Conservation (phyloP, 2,329 filamentous ascomycete genomes). For the Colletotrichum falcatum region DNA sequence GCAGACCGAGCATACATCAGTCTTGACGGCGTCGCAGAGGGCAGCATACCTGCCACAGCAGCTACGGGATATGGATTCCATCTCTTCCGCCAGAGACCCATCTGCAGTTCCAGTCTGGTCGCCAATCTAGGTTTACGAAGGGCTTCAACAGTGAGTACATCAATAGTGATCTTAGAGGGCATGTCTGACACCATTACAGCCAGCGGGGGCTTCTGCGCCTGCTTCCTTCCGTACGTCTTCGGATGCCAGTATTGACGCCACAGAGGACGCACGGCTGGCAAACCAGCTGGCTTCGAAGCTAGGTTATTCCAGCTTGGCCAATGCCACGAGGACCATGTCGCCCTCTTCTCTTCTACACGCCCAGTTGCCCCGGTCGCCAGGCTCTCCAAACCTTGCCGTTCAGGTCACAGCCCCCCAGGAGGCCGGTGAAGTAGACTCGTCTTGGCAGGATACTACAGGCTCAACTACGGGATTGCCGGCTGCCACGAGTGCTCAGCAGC, state of each 20-base stretch:
- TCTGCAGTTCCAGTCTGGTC: constrained; percentile 54
- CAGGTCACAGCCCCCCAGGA: constrained; percentile 1
- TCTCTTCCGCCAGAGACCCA: constrained; percentile 55
- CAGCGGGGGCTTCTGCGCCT: background rate
- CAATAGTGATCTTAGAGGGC: no score
- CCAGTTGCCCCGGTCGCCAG: constrained; percentile 37
- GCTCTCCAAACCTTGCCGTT: constrained; percentile 7
- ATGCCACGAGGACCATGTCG: background rate
- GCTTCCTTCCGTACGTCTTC: background rate
- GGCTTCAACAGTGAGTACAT: constrained; percentile 51
- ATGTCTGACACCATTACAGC: constrained; percentile 11
- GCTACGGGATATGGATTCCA: constrained; percentile 67
- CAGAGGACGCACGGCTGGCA: background rate
- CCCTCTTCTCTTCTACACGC: background rate
- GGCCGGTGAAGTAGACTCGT: constrained; percentile 12
- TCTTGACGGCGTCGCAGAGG: constrained; percentile 62
- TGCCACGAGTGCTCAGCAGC: background rate
- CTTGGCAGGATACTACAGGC: constrained; percentile 18
- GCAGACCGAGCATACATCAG: constrained; percentile 61
- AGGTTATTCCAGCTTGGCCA: background rate
- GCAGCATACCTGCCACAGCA: constrained; percentile 62
- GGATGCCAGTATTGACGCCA: background rate
- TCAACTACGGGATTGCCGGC: background rate
- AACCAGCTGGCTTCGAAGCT: constrained; percentile 3
- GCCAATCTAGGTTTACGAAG: constrained; percentile 55